Evolutionary conservation across 1,139 yeast species (phyloP).

Genomic region (Scheffersomyces cryptocercus): DNA sequence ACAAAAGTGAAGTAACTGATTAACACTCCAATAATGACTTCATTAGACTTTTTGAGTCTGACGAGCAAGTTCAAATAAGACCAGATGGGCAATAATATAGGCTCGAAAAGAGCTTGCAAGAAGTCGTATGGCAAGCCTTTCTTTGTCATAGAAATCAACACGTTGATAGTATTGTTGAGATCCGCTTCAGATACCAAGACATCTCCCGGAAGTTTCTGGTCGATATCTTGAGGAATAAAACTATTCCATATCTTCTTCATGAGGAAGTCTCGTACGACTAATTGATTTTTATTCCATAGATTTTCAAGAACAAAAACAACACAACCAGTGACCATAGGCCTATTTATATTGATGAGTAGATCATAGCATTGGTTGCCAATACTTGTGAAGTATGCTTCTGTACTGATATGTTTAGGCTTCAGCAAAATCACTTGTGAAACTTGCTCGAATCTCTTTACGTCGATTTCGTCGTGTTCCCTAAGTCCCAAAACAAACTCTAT

Average conservation of each 20-base stretch:
- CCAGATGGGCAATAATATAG: slow-evolving; percentile 59
- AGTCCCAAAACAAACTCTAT: slow-evolving; percentile 78
- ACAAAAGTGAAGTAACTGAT: slow-evolving; percentile 47
- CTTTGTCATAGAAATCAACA: slow-evolving; percentile 60
- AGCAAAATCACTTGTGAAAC: slow-evolving; percentile 62
- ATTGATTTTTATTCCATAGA: slow-evolving; percentile 53
- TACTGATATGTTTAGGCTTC: slow-evolving; percentile 55
- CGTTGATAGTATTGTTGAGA: slow-evolving; percentile 66
- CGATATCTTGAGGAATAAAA: slow-evolving; percentile 35
- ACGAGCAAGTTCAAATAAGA: slow-evolving; percentile 54
- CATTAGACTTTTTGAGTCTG: slow-evolving; percentile 35
- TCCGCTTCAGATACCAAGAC: slow-evolving; percentile 46
- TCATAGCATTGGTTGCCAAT: slow-evolving; percentile 63
- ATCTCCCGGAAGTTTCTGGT: slow-evolving; percentile 8
- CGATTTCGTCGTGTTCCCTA: slow-evolving; percentile 70
- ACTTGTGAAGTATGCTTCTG: slow-evolving; percentile 51
- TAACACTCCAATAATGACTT: slow-evolving; percentile 49
- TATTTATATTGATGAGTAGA: slow-evolving; percentile 57
- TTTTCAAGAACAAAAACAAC: slow-evolving; percentile 55
- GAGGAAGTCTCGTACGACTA: slow-evolving; percentile 61
- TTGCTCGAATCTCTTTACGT: slow-evolving; percentile 62
- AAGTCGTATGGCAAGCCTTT: slow-evolving; percentile 48
- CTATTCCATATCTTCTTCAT: slow-evolving; percentile 48
- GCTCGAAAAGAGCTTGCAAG: slow-evolving; percentile 41
- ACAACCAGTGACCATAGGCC: slow-evolving; percentile 62